Conservation (phyloP, 2,329 filamentous ascomycete species). For the Bipolaris victoriae region DNA sequence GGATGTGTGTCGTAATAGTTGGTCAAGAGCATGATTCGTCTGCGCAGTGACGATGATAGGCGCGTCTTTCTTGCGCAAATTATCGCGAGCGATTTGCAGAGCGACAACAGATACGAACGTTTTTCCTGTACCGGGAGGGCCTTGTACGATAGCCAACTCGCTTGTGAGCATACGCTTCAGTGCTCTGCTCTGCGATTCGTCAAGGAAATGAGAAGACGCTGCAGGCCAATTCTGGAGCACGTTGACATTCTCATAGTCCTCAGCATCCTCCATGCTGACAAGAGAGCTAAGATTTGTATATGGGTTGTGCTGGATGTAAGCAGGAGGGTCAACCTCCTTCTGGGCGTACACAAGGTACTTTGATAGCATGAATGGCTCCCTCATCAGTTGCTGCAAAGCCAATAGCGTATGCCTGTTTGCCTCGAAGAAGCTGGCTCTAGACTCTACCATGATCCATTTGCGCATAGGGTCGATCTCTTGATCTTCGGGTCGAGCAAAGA, state of each 20-base stretch:
- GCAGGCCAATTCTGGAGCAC: slow-evolving; percentile 63
- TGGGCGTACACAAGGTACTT: slow-evolving; percentile 65
- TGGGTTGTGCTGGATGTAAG: slow-evolving; percentile 60
- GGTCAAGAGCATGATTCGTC: slow-evolving; percentile 90
- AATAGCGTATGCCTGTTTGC: slow-evolving; percentile 73
- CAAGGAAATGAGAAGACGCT: slow-evolving; percentile 59
- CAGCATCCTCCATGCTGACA: slow-evolving; percentile 46
- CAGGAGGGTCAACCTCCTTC: slow-evolving; percentile 56
- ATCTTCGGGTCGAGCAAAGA: slow-evolving; percentile 68
- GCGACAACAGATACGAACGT: slow-evolving; percentile 80
- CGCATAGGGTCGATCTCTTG: slow-evolving; percentile 70
- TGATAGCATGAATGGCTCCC: slow-evolving; percentile 66
- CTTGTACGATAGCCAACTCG: slow-evolving; percentile 78
- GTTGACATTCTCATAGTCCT: slow-evolving; percentile 57
- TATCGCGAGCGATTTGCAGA: slow-evolving; percentile 68
- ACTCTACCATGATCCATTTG: slow-evolving; percentile 80
- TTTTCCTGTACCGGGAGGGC: slow-evolving; percentile 80
- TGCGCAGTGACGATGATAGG: slow-evolving; percentile 82
- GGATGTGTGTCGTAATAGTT: slow-evolving; percentile 71
- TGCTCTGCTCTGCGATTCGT: slow-evolving; percentile 73
- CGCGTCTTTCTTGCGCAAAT: slow-evolving; percentile 61
- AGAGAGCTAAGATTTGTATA: slow-evolving; percentile 58
- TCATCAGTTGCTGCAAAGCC: slow-evolving; percentile 70
- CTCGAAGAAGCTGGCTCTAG: slow-evolving; percentile 77
- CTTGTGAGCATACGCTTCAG: slow-evolving; percentile 73